These are phyloP conservation scores for Xylaria sp. DNA, from an alignment of 2,329 filamentous ascomycete species.

Conservation along the genomic window DNA sequence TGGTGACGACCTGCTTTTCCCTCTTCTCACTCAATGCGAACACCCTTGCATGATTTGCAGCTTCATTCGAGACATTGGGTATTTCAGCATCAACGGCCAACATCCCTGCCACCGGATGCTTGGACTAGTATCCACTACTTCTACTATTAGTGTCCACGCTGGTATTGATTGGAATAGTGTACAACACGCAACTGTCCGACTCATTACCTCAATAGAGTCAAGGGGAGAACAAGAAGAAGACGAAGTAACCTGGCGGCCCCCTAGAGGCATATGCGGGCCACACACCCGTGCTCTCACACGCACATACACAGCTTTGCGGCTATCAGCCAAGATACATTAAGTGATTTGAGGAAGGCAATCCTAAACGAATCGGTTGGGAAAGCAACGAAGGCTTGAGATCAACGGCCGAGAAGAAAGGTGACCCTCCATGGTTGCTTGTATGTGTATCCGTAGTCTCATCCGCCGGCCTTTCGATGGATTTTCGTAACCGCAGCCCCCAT, in stretches of 20 bases:
- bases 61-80: slow-evolving; percentile 45
- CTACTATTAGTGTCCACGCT: slow-evolving; percentile 29
- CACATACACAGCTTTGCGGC: slow-evolving; percentile 19
- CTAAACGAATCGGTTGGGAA: slow-evolving; percentile 35
- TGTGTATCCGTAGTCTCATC: slow-evolving; percentile 39
- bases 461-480: slow-evolving; percentile 26
- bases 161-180: slow-evolving; percentile 39
- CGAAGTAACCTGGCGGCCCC: slow-evolving; percentile 27
- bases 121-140: slow-evolving; percentile 35
- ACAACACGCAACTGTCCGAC: slow-evolving; percentile 43
- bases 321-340: slow-evolving; percentile 27
- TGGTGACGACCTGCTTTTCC: slow-evolving; percentile 35
- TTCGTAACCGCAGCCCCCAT: slow-evolving; percentile 29
- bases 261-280: slow-evolving; percentile 27
- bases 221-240: slow-evolving; percentile 25
- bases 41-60: slow-evolving; percentile 50
- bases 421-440: slow-evolving; percentile 33
- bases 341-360: slow-evolving; percentile 36
- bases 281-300: slow-evolving; percentile 10
- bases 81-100: slow-evolving; percentile 45
- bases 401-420: slow-evolving; percentile 41
- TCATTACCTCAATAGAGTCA: slow-evolving; percentile 35
- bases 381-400: slow-evolving; percentile 31
- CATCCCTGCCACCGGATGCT: slow-evolving; percentile 45
- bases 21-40: slow-evolving; percentile 37